Evolutionary conservation across 2,329 filamentous ascomycete genomes (phyloP).

Genomic region (Fusarium sp.): DNA sequence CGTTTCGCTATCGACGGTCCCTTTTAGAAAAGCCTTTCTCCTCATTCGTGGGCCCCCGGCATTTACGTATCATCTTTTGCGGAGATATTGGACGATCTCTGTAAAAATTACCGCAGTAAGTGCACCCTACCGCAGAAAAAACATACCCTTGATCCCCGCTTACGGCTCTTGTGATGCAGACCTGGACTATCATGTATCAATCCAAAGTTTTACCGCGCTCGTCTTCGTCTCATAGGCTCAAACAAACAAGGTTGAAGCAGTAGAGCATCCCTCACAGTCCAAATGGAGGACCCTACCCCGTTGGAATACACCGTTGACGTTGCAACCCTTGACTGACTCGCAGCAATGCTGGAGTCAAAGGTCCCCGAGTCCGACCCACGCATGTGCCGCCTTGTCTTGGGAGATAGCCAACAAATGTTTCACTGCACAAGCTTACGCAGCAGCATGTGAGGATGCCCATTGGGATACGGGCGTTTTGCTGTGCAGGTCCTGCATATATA

Average conservation of each 20-base stretch:
- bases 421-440: conserved; percentile 19
- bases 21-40: not conserved
- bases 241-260: conserved; percentile 4
- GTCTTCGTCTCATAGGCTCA: not conserved
- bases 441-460: conserved; percentile 1
- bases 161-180: not conserved
- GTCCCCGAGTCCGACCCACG: conserved; percentile 9
- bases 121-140: not conserved
- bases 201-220: conserved; percentile 9
- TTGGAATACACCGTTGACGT: conserved; percentile 8
- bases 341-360: conserved; percentile 11
- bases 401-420: conserved; percentile 13
- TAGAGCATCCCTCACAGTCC: conserved; percentile 1
- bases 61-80: conserved; percentile 15
- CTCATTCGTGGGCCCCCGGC: conserved; percentile 10
- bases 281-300: conserved; percentile 14
- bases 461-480: not conserved
- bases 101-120: conserved; percentile 13
- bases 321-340: conserved; percentile 21
- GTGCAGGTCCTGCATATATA: conserved; percentile 6
- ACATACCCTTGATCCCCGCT: not conserved
- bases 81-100: conserved; percentile 11
- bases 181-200: not conserved
- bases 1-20: conserved; percentile 4
- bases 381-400: not conserved